Evolutionary conservation across 345 rosid species (phyloP), one percentile per base, ranked within the genome.

Genomic region (Psidium guajava): DNA sequence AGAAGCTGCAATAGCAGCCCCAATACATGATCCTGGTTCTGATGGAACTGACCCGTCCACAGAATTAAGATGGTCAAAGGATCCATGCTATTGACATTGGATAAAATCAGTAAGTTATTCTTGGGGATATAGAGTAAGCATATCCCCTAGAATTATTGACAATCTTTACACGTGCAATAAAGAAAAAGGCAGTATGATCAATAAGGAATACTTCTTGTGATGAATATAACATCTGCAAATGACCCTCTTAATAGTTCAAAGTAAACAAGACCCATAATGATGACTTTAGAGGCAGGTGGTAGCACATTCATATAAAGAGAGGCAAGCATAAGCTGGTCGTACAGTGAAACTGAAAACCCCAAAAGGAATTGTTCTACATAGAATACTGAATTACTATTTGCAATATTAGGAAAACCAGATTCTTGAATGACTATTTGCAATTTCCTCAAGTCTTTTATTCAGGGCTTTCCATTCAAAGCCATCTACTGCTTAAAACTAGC

Each of bases 1-100:
- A 32, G 99, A 91, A 52, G 98, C 98, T 56, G 98, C 96, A 88
- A 97, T 91, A 58, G 98, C 98, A 85, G 98, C 99, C 86, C 99
- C 98, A 9, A 95, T 95, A 13, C 98, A 95, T 61, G 98, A 94
- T 80, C 97, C 98, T 3, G 86, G 91, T 74, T 92, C 95, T 49
- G 98, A 95, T 80, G 95, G 93, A 85, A 77, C 83, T 25, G 85
- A 87, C 15, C 77, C 84, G 64, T 91, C 92, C 69, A 89, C 54
- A 73, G 92, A 73, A 84, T 87, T 86, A 25, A 95, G 91, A 82
- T 85, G 87, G 90, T 93, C 94, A 83, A 97, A 94, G 84, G 94
- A 93, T 82, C 98, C 97, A 77, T 93, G 90, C 98, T 97, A 87
- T 69, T 6, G 57, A 69, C 69, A 75, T 52, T 32, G 47, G 56